Evolutionary conservation across 2,329 filamentous ascomycete species (phyloP).

Genomic region (Trichoderma aggressivum): DNA sequence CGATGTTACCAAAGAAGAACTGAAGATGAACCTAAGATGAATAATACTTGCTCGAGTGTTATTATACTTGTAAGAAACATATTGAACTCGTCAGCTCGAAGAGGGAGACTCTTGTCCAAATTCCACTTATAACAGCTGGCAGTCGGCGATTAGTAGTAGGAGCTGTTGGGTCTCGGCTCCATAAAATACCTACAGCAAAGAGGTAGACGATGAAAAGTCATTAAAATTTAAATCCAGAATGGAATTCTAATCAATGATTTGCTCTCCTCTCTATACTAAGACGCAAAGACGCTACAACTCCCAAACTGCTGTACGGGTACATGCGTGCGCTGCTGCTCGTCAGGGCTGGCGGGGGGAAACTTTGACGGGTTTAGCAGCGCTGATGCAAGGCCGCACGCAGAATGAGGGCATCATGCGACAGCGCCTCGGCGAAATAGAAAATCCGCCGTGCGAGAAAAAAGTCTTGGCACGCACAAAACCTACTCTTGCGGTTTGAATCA

Average conservation of each 20-base stretch:
- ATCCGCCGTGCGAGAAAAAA: constrained; percentile 33
- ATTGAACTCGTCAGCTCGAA: too few relatives aligned
- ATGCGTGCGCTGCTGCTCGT: too few relatives aligned
- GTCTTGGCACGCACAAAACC: constrained; percentile 47
- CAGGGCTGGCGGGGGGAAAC: too few relatives aligned
- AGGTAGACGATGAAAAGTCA: not conserved
- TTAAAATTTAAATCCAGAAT: not conserved
- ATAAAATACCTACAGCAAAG: not conserved
- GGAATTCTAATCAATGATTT: not conserved
- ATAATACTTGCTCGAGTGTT: not conserved
- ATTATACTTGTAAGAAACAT: not conserved
- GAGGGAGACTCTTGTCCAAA: not conserved
- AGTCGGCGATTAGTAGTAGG: not conserved
- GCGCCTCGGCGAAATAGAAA: constrained; percentile 20
- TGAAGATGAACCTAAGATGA: not conserved
- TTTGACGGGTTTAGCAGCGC: too few relatives aligned
- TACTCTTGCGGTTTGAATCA: constrained; percentile 35
- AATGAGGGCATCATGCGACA: not conserved
- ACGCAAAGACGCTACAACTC: too few relatives aligned
- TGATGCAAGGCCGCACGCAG: not conserved
- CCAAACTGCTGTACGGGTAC: too few relatives aligned
- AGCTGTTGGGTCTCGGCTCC: not conserved
- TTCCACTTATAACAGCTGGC: not conserved
- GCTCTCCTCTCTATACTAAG: too few relatives aligned
- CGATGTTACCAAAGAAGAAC: not conserved